Evolutionary conservation across 495 filamentous ascomycete species (phyloP).

Genomic region (Neurospora tetrasperma): DNA sequence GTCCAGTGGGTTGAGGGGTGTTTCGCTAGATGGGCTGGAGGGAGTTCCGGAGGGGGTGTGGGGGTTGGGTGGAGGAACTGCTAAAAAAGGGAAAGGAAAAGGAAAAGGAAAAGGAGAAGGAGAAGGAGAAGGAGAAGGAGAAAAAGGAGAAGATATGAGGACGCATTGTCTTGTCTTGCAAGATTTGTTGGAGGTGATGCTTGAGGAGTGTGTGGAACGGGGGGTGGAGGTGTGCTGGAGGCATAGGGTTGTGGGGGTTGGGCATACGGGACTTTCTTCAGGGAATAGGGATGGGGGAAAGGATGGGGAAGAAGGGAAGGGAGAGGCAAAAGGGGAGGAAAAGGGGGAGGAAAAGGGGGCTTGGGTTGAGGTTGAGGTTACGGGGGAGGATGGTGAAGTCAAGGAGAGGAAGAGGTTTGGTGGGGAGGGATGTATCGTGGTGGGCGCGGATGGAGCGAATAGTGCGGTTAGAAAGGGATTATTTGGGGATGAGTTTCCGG

Average conservation of each 20-base stretch:
- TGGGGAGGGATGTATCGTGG: constrained; percentile 44
- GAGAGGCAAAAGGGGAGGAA: constrained; percentile 14
- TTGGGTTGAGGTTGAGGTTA: constrained; percentile 41
- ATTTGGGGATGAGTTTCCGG: constrained; percentile 50
- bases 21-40: neutral
- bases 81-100: too few relatives aligned
- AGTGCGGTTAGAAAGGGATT: constrained; percentile 43
- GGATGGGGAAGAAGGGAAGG: neutral
- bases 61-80: neutral
- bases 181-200: constrained; percentile 33
- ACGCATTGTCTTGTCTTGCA: constrained; percentile 28
- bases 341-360: constrained; percentile 23
- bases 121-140: too few relatives aligned
- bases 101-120: too few relatives aligned
- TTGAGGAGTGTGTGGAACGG: constrained; percentile 36
- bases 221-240: constrained; percentile 35
- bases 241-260: constrained; percentile 38
- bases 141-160: constrained; percentile 18
- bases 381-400: neutral
- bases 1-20: neutral
- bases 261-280: constrained; percentile 19
- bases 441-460: constrained; percentile 46
- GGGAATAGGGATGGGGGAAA: neutral
- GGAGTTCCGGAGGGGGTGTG: neutral
- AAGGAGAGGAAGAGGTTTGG: constrained; percentile 29